Evolutionary conservation across 1,139 yeast genomes (phyloP), one percentile per base, ranked within the genome.

Genomic region (Arxiozyma slooffiae): DNA sequence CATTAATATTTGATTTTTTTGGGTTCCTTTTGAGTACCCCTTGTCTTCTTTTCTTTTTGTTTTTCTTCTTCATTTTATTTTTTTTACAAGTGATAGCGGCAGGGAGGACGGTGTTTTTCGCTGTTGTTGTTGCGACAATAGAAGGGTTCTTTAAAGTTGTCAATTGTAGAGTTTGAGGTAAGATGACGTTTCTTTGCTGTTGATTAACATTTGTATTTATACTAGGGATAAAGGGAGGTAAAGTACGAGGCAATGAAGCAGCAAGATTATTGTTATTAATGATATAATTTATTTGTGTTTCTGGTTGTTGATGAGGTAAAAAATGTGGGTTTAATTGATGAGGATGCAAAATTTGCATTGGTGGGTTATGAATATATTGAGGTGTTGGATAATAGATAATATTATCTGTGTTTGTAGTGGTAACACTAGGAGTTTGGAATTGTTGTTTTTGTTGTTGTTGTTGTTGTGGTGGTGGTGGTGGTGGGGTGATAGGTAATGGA

Each of bases 291-390:
- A 30, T 30, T 30, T 41, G 44, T 38, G 39, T 7, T 9, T 40
- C 39, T 4, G 38, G 48, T 23, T 46, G 48, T 44, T 36, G 47
- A 21, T 34, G 40, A 18, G 41, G 46, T 37, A 23, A 23, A 17
- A 23, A 26, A 17, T 30, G 30, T 14, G 50, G n/a, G 14, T 30
- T 30, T 30, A 30, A 30, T 30, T 30, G 36, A 14, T 30, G n/a
- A 11, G 36, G 36, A 30, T 6, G n/a, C 14, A 30, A 14, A 30
- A 30, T 11, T 30, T 30, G 36, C 4, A 30, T 14, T 2, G 36
- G 36, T 30, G 36, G 36, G 7, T 5, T 30, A 7, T 30, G n/a
- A 6, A 30, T 30, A 30, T 30, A 30, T 4, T 30, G 36, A 14
- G 36, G 36, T 14, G 14, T 14, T 30, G 36, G 6, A 30, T 30